Evolutionary conservation across 345 rosid species (phyloP).

Genomic region (Eucalyptus decipiens): DNA sequence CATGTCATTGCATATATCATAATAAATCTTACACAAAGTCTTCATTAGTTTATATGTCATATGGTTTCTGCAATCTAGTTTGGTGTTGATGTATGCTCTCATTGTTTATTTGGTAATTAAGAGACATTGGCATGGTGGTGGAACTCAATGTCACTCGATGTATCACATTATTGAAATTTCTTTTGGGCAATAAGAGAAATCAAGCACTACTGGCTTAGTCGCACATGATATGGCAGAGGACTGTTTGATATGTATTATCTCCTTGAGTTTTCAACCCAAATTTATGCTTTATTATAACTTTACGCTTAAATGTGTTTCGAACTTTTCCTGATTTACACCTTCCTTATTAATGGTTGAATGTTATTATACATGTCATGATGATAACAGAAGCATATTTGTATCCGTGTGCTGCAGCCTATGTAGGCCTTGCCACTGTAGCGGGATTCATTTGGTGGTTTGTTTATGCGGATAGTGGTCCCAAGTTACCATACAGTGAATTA

Average conservation of each 20-base stretch:
- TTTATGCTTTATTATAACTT: neutral
- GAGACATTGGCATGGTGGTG: neutral
- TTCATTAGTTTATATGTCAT: neutral
- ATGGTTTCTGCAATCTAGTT: neutral
- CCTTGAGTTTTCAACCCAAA: neutral
- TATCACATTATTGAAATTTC: neutral
- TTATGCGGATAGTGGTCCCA: slow-evolving; percentile 82
- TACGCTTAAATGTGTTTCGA: neutral
- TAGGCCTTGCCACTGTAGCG: slow-evolving; percentile 96
- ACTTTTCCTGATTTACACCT: neutral
- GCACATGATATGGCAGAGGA: neutral
- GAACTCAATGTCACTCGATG: neutral
- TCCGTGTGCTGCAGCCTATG: slow-evolving; percentile 63
- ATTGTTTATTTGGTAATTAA: neutral
- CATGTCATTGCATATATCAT: neutral
- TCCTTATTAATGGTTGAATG: neutral
- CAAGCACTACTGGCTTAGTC: neutral
- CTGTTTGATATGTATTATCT: neutral
- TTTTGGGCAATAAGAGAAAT: neutral
- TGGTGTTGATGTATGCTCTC: neutral
- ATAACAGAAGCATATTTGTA: neutral
- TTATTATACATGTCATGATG: neutral
- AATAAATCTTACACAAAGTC: neutral
- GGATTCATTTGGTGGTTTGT: slow-evolving; percentile 98
- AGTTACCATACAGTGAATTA: slow-evolving; percentile 76